Conservation (phyloP, 2,329 filamentous ascomycete species). For the Talaromyces sp. region DNA sequence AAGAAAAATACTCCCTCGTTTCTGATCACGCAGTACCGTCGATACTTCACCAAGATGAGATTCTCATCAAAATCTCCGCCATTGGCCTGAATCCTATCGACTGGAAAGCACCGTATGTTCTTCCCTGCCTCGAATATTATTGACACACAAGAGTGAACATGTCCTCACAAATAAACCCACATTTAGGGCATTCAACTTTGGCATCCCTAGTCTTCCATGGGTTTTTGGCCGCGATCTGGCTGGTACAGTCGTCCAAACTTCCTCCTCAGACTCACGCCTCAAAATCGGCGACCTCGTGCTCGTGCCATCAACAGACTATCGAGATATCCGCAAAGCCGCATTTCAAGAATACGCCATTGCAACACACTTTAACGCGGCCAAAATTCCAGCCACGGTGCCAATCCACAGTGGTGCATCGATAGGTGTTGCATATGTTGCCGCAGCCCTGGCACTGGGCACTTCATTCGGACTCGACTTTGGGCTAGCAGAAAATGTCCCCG, state of each 20-base stretch:
- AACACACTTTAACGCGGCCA: constrained; percentile 60
- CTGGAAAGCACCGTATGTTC: constrained; percentile 65
- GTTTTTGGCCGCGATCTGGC: constrained; percentile 67
- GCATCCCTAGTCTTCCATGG: constrained; percentile 63
- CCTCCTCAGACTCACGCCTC: constrained; percentile 45
- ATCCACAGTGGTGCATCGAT: constrained; percentile 57
- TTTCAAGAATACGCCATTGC: constrained; percentile 67
- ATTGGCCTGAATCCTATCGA: constrained; percentile 75
- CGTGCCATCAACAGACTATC: constrained; percentile 64
- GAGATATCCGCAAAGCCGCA: constrained; percentile 66
- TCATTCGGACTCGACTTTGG: constrained; percentile 65
- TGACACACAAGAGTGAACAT: neutral
- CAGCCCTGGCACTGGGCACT: constrained; percentile 62
- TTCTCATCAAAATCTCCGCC: constrained; percentile 60
- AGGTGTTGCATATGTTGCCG: constrained; percentile 68
- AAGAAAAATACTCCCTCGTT: constrained; percentile 48
- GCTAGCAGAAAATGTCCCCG: constrained; percentile 4
- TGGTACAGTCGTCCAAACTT: constrained; percentile 55
- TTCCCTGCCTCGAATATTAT: neutral
- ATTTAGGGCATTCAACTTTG: constrained; percentile 64
- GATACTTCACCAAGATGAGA: constrained; percentile 45
- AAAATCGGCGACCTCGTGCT: constrained; percentile 50
- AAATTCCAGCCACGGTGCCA: constrained; percentile 52
- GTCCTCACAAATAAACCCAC: neutral
- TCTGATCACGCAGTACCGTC: constrained; percentile 45